phyloP scores from a whole-genome alignment of 164 flowering plant genomes.

The Echeveria elegans region DNA sequence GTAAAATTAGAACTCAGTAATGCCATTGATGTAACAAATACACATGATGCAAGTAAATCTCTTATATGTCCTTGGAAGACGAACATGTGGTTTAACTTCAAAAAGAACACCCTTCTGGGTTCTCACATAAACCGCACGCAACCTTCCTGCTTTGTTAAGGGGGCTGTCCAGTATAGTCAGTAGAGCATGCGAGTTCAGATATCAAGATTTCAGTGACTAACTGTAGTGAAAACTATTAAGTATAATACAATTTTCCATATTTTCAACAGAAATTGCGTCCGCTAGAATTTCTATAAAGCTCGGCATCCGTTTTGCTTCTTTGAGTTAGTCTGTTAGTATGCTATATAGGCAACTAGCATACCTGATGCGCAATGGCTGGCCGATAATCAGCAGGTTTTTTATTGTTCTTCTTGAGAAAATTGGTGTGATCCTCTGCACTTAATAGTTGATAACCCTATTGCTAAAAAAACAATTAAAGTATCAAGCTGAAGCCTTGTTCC shows the following conservation, averaged over 20 bases:
- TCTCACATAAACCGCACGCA: conserved; percentile 70
- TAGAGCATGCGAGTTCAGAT: conserved; percentile 47
- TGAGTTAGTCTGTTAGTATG: too few relatives aligned
- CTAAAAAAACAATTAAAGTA: background rate
- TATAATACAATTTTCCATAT: too few relatives aligned
- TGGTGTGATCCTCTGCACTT: conserved; percentile 77
- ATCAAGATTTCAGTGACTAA: background rate
- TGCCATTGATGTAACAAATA: conserved; percentile 23
- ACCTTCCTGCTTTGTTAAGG: conserved; percentile 69
- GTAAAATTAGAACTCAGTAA: too few relatives aligned
- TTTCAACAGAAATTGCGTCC: too few relatives aligned
- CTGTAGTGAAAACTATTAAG: too few relatives aligned
- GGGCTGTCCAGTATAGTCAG: conserved; percentile 73
- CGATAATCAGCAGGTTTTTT: conserved; percentile 70
- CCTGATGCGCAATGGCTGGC: conserved; percentile 89
- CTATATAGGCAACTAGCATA: conserved; percentile 16
- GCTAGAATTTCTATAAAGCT: too few relatives aligned
- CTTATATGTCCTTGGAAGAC: conserved; percentile 86
- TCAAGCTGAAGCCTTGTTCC: background rate
- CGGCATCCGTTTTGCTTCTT: too few relatives aligned
- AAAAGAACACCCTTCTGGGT: conserved; percentile 84
- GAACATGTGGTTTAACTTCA: conserved; percentile 79
- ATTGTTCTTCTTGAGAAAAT: conserved; percentile 52
- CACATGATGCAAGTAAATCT: conserved; percentile 86
- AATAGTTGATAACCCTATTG: conserved; percentile 57